A percentile compares a stretch with the other conserved stretches of the same genome.
phyloP scores from a whole-genome alignment of 1,284 basidiomycete species.

The Fomitopsis palustris region DNA sequence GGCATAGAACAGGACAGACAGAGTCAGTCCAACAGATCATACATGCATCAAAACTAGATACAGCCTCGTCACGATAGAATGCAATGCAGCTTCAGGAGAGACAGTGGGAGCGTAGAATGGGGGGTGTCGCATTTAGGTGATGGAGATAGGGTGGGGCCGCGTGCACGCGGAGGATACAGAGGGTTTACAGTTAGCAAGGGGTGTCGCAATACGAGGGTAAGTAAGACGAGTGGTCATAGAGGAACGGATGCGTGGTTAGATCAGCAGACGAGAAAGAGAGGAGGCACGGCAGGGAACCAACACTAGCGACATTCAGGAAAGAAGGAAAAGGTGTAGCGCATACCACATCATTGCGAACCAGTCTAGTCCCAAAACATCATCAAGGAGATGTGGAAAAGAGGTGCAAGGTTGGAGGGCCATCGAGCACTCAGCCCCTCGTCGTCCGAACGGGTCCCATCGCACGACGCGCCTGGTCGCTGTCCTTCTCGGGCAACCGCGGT shows the following conservation, averaged over 20 bases:
- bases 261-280: background rate
- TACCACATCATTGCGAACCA: background rate
- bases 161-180: background rate
- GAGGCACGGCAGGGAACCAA: background rate
- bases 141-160: background rate
- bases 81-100: background rate
- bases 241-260: background rate
- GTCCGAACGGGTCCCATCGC: slow-evolving; percentile 20
- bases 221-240: background rate
- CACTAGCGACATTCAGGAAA: background rate
- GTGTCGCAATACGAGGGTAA: slow-evolving; percentile 1
- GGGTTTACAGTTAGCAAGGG: background rate
- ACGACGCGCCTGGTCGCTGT: slow-evolving; percentile 23
- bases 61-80: background rate
- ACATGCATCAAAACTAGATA: background rate
- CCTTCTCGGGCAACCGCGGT: slow-evolving; percentile 21
- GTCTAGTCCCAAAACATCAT: background rate
- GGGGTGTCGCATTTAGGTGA: background rate
- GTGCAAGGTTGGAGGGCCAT: background rate
- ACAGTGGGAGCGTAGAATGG: background rate
- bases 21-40: background rate
- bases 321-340: background rate
- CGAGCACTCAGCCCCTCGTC: background rate
- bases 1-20: background rate
- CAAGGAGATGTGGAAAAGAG: background rate